Base-by-base conservation (phyloP, 2,329 filamentous ascomycete species). In the Colletotrichum plurivorum region DNA sequence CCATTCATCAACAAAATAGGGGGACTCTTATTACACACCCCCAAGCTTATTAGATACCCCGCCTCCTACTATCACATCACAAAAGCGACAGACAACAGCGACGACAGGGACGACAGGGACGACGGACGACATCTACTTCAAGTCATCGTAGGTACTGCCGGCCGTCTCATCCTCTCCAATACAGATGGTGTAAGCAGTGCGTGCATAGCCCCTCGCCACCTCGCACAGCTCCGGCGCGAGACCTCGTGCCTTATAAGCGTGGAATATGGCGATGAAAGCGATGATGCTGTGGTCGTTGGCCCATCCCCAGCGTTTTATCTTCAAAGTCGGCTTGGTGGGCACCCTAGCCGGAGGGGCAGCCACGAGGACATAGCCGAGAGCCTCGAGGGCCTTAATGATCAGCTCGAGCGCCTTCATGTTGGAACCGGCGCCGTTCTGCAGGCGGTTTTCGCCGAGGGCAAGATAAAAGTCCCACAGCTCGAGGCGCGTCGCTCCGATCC, bases 321-420 rank as follows among this genome's bases (percentile, higher is more conserved):
- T 65, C 27, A 77, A 58, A 49, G 22, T 51, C 5, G 61, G 52
- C 18, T 56, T 49, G 5, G 63, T 64, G 22, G 39, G 46, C 3
- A 31, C 20, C 4, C 52, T 31, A 13, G 41, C 54, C 4, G 69
- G 68, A 2, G 62, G 63, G 13, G 25, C 49, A 1, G 71, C 73
- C 9, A 45, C 63, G 3, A 80, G 63, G 3, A 63, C 67, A 49
- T 71, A 80, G 12, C 77, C 76, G 8, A 77, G 65, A 18, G 74
- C 49, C 57, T 75, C 73, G 4, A 80, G 53, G 10, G 73, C 73
- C 55, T 69, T 75, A 54, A 77, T 3, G 1, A 67, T 31, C 46
- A 73, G 55, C 56, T 73, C 61, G 39, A 77, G 51, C 2, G 61
- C 70, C 5, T 75, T n/a, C n/a, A n/a, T 69, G 1, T 10, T 15